Base-by-base conservation (phyloP, 2,329 filamentous ascomycete genomes). In the Cladophialophora chaetospira region DNA sequence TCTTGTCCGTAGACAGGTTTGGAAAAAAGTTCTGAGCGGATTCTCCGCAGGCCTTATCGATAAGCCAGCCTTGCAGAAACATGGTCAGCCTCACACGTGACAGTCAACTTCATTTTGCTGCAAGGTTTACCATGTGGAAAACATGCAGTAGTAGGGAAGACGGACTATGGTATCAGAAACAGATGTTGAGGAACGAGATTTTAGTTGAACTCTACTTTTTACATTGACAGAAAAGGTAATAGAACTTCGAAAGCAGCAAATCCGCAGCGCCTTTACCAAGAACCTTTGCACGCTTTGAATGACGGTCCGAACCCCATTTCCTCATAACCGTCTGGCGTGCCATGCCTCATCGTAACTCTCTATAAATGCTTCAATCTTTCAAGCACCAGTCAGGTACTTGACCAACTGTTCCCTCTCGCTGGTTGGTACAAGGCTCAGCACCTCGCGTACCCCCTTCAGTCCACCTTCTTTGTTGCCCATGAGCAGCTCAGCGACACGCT, bases 371-470 rank as follows among this genome's bases (percentile, higher is more conserved):
- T 33, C 48, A 25, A 1, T 19, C 42, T 13, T 21, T 62, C 47
- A 62, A 47, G 57, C 57, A 53, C 60, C 60, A 13, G 57, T 62
- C 59, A 79, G 68, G 59, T 74, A 81, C 72, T 80, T 83, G 54
- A 96, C 79, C 51, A 95, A 82, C 73, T 88, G 84, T 75, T 97
- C 91, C 72, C 91, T 88, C 81, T 99, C 92, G 63, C 84, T 85
- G 48, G 92, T 88, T 15, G 92, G 91, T 78, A 99, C 84, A 72
- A 93, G 91, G 67, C 88, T 86, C 66, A 97, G 76, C 63, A 96
- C 84, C 65, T 93, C 88, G 68, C 91, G 86, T 19, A 99, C 86
- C 68, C 94, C 93, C 80, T 88, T 92, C 71, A 96, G 83, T 42
- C 85, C 86, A 62, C 84, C 85, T 63, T 86, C 83, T 69, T 83